phyloP scores from a whole-genome alignment of 257 asterid species.

The Ehretia macrophylla region DNA sequence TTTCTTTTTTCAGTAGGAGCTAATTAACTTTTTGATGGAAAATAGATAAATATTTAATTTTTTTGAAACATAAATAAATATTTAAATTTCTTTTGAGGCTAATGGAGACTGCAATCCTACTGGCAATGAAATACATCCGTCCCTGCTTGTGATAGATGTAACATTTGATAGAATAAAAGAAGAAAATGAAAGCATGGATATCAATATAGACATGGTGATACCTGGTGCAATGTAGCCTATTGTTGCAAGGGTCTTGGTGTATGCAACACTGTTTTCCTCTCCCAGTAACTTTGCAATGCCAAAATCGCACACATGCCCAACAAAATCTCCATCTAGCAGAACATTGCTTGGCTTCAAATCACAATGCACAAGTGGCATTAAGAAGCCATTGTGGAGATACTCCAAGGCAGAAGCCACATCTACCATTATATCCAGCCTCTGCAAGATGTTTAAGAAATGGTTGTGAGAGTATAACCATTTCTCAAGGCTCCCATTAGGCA shows the following conservation, averaged over 20 bases:
- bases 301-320: constrained; percentile 22
- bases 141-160: too few relatives aligned
- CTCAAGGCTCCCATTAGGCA: constrained; percentile 5
- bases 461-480: background rate
- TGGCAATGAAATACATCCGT: too few relatives aligned
- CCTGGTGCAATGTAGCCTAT: constrained; percentile 22
- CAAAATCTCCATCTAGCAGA: constrained; percentile 10
- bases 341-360: constrained; percentile 16
- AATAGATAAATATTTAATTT: too few relatives aligned
- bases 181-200: background rate
- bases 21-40: too few relatives aligned
- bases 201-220: background rate
- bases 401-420: constrained; percentile 1
- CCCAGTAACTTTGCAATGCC: constrained; percentile 19
- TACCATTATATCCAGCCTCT: background rate
- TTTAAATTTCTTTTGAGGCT: too few relatives aligned
- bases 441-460: background rate
- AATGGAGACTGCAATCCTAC: too few relatives aligned
- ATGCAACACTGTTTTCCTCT: background rate
- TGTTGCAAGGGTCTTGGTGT: background rate
- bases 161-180: background rate
- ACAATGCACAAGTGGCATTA: constrained; percentile 11
- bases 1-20: too few relatives aligned
- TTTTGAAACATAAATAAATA: too few relatives aligned
- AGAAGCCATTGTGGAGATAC: constrained; percentile 9